phyloP scores from a whole-genome alignment of 768 basidiomycete species.

The Gymnopilus dilepis region DNA sequence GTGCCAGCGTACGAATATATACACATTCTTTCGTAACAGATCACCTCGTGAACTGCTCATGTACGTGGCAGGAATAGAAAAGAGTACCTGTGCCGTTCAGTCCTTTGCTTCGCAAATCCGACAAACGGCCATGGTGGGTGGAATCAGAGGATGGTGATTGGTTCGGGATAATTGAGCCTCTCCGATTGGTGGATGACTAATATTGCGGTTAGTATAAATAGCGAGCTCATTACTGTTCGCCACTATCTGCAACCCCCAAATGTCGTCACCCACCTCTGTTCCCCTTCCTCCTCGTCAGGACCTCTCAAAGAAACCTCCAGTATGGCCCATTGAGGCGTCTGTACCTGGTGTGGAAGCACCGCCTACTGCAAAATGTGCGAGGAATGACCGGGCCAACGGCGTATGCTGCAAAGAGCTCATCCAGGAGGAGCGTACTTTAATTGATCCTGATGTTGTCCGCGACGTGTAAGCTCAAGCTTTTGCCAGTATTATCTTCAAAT shows the following conservation, averaged over 20 bases:
- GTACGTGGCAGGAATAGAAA: neutral
- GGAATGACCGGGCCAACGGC: constrained; percentile 58
- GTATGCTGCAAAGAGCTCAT: constrained; percentile 91
- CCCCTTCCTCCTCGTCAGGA: constrained; percentile 39
- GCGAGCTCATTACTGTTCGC: neutral
- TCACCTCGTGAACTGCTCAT: neutral
- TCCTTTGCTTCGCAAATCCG: neutral
- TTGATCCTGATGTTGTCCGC: constrained; percentile 87
- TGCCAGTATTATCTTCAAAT: neutral
- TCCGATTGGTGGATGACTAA: constrained; percentile 7
- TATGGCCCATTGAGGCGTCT: constrained; percentile 67
- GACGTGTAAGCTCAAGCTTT: constrained; percentile 68
- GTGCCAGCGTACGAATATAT: neutral
- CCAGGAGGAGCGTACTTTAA: constrained; percentile 78
- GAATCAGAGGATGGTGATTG: neutral
- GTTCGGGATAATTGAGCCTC: neutral
- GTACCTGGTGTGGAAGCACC: constrained; percentile 46
- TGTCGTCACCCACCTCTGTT: constrained; percentile 31
- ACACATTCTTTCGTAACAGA: neutral
- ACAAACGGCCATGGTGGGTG: constrained; percentile 2
- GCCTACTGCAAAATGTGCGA: constrained; percentile 61
- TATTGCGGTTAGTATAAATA: neutral
- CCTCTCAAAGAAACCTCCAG: constrained; percentile 39
- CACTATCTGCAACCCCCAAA: constrained; percentile 27
- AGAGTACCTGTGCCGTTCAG: neutral